Percentiles rank a stretch among this genome's conserved stretches.
These are phyloP conservation scores for Globisporangium viniferum DNA, from an alignment of 352 stramenopile species.

Conservation along the genomic window DNA sequence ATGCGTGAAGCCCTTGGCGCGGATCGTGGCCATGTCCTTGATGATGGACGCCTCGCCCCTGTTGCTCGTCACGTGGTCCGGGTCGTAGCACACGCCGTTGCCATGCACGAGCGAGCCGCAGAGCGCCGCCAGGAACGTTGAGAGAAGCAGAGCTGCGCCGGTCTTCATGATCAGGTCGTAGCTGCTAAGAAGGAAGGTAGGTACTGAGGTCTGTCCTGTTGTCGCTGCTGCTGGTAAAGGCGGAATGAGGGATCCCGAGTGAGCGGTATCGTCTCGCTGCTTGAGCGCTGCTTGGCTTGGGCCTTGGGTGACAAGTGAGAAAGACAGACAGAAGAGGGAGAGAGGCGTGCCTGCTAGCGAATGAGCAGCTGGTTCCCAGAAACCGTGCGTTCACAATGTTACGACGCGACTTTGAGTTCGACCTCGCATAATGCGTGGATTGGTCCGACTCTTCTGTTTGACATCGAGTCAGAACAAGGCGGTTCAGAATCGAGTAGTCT, in stretches of 20 bases:
- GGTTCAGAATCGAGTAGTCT: neutral
- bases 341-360: neutral
- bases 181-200: neutral
- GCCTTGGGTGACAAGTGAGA: neutral
- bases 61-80: conserved; percentile 32
- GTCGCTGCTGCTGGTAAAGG: neutral
- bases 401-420: neutral
- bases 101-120: conserved; percentile 35
- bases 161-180: conserved; percentile 16
- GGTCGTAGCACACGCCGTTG: conserved; percentile 74
- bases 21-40: conserved; percentile 51
- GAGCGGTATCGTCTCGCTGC: neutral
- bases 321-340: neutral
- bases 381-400: neutral
- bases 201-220: neutral
- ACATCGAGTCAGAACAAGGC: neutral
- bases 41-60: conserved; percentile 34
- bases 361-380: conserved; percentile 2
- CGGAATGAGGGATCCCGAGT: neutral
- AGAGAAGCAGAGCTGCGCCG: conserved; percentile 13
- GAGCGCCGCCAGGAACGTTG: conserved; percentile 24
- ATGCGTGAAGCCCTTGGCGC: conserved; percentile 46
- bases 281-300: neutral
- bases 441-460: conserved; percentile 6
- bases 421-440: neutral